phyloP scores from a whole-genome alignment of 768 basidiomycete species.

The Leccinum fibrillosum region DNA sequence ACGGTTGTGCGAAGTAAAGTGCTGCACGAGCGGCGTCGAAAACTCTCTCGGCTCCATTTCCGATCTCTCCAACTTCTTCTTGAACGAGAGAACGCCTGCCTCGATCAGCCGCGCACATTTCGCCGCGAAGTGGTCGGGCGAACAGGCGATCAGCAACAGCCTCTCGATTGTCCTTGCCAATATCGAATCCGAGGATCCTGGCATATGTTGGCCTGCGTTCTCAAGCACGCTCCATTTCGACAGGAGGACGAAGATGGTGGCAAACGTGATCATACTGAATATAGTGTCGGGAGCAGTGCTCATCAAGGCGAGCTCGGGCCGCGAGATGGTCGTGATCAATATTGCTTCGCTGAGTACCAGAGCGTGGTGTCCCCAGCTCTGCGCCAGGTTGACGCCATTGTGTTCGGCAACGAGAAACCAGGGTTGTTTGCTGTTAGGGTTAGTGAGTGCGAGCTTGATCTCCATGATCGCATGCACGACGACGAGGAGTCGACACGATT shows the following conservation, averaged over 20 bases:
- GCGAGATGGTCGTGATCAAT: constrained; percentile 33
- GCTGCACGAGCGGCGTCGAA: constrained; percentile 18
- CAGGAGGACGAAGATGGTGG: constrained; percentile 41
- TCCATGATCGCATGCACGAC: constrained; percentile 35
- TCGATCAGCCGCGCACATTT: constrained; percentile 42
- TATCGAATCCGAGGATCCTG: constrained; percentile 38
- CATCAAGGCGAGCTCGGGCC: constrained; percentile 34
- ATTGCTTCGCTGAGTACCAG: constrained; percentile 37
- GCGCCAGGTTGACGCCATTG: constrained; percentile 33
- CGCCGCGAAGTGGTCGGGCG: constrained; percentile 39
- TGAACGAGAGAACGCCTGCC: constrained; percentile 30
- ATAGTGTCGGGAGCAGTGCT: constrained; percentile 41
- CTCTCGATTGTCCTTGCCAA: constrained; percentile 35
- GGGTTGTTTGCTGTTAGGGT: constrained; percentile 12
- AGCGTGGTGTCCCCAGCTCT: constrained; percentile 38
- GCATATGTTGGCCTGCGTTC: constrained; percentile 31
- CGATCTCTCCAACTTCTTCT: constrained; percentile 25
- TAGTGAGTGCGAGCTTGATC: constrained; percentile 20
- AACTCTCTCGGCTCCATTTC: constrained; percentile 19
- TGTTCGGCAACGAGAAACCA: constrained; percentile 35
- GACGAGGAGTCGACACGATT: constrained; percentile 38
- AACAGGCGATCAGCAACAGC: constrained; percentile 32
- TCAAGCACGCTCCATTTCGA: constrained; percentile 42
- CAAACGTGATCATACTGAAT: constrained; percentile 41
- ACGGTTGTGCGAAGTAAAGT: constrained; percentile 19